phyloP scores from a whole-genome alignment of 192 early-diverging fungal genomes.

The Lobulomyces angularis region DNA sequence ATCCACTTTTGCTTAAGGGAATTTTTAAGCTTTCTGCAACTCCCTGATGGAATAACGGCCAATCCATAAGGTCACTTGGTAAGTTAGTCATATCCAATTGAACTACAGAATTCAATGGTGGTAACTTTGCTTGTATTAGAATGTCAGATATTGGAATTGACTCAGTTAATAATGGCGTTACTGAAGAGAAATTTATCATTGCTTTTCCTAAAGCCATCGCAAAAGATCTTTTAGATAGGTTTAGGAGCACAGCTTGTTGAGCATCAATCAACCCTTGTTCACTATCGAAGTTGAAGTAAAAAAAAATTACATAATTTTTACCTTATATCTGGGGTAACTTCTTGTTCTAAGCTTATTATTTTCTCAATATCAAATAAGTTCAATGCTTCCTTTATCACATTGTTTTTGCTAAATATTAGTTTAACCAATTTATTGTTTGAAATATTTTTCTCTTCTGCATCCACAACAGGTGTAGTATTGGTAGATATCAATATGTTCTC shows the following conservation, averaged over 20 bases:
- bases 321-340: slow-evolving; percentile 16
- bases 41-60: slow-evolving; percentile 84
- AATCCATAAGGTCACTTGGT: slow-evolving; percentile 38
- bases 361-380: slow-evolving; percentile 15
- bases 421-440: slow-evolving; percentile 37
- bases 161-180: slow-evolving; percentile 36
- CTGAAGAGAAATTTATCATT: slow-evolving; percentile 53
- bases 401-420: slow-evolving; percentile 39
- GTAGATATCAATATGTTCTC: background rate
- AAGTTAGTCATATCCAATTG: slow-evolving; percentile 27
- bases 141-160: slow-evolving; percentile 44
- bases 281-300: slow-evolving; percentile 3
- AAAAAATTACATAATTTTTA: no score
- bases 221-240: slow-evolving; percentile 36
- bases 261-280: slow-evolving; percentile 24
- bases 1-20: slow-evolving; percentile 32
- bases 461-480: slow-evolving; percentile 10
- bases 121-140: slow-evolving; percentile 44
- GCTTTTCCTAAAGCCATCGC: slow-evolving; percentile 57
- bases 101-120: slow-evolving; percentile 47
- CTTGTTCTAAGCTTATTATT: slow-evolving; percentile 4
- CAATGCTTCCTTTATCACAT: slow-evolving; percentile 36
- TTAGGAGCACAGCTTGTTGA: slow-evolving; percentile 30
- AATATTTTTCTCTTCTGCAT: slow-evolving; percentile 28
- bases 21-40: slow-evolving; percentile 66